A percentile compares a stretch with the other conserved stretches of the same genome.
These are phyloP conservation scores for Plectosphaerella cucumerina DNA, from an alignment of 2,329 filamentous ascomycete species.

Conservation along the genomic window DNA sequence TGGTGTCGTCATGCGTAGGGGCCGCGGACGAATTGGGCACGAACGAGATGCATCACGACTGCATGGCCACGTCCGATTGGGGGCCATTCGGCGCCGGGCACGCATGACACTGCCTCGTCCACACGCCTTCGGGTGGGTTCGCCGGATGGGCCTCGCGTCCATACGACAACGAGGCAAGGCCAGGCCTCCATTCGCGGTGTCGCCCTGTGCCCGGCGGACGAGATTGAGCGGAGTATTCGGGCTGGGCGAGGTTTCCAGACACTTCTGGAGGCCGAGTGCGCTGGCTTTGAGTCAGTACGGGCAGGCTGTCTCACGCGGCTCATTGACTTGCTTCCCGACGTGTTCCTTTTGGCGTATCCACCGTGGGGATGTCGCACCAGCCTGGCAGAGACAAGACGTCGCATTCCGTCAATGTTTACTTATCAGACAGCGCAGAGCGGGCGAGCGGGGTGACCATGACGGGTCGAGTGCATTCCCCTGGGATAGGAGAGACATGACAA, in stretches of 20 bases:
- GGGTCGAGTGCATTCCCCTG: neutral
- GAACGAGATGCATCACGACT: constrained; percentile 1
- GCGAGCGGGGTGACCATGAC: neutral
- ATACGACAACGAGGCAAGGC: no score
- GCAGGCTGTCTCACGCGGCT: neutral
- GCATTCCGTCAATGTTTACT: neutral
- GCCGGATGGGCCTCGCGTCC: neutral
- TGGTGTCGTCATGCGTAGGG: neutral
- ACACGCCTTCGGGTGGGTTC: no score
- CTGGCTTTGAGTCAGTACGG: neutral
- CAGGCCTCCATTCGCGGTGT: neutral
- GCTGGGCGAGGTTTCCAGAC: neutral
- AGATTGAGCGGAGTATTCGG: no score
- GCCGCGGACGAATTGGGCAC: constrained; percentile 2
- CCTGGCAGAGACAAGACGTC: no score
- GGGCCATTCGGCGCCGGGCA: neutral
- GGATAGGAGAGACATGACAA: no score
- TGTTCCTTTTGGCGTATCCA: neutral
- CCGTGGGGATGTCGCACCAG: neutral
- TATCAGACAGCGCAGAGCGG: neutral
- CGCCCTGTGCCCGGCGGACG: constrained; percentile 1
- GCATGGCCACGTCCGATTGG: constrained; percentile 3
- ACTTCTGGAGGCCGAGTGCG: neutral
- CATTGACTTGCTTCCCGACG: neutral
- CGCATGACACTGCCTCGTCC: neutral